Evolutionary conservation across 306 rosid species (phyloP).

Genomic region (Cicer pinnatifidum): DNA sequence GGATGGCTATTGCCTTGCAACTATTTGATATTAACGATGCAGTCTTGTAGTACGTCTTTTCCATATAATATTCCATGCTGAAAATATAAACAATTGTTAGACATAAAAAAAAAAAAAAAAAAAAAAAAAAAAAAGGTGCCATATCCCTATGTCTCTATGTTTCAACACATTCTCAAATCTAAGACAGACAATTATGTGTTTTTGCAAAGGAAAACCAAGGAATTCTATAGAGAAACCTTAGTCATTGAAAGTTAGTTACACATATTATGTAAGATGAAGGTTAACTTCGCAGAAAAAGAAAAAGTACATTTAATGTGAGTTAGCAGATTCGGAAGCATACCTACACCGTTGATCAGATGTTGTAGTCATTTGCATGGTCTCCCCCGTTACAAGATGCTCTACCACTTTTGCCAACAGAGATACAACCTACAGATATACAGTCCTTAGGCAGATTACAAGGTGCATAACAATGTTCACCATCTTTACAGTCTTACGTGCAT

Average conservation of each 20-base stretch:
- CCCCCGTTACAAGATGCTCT: constrained; percentile 96
- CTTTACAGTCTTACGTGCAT: background rate
- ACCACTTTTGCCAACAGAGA: constrained; percentile 77
- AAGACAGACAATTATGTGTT: constrained; percentile 17
- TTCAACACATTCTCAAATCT: constrained; percentile 9
- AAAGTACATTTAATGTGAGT: constrained; percentile 34
- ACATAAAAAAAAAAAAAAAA: constrained; percentile 29
- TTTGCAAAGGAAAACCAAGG: constrained; percentile 5
- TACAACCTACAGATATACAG: constrained; percentile 68
- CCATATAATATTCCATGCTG: constrained; percentile 96
- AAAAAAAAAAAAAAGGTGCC: constrained; percentile 20
- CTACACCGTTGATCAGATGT: constrained; percentile 83
- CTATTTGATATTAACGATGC: constrained; percentile 94
- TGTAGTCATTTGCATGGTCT: constrained; percentile 93
- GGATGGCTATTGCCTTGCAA: constrained; percentile 95
- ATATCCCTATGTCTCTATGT: background rate
- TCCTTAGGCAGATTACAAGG: constrained; percentile 36
- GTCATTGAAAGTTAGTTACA: background rate
- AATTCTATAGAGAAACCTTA: background rate
- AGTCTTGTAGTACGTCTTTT: constrained; percentile 91
- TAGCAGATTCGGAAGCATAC: constrained; percentile 57
- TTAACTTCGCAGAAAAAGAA: constrained; percentile 27
- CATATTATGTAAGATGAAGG: constrained; percentile 13
- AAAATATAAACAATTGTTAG: constrained; percentile 47
- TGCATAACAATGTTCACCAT: constrained; percentile 12